Evolutionary conservation across 805 yeast genomes (phyloP).

Genomic region (Pichia exigua): DNA sequence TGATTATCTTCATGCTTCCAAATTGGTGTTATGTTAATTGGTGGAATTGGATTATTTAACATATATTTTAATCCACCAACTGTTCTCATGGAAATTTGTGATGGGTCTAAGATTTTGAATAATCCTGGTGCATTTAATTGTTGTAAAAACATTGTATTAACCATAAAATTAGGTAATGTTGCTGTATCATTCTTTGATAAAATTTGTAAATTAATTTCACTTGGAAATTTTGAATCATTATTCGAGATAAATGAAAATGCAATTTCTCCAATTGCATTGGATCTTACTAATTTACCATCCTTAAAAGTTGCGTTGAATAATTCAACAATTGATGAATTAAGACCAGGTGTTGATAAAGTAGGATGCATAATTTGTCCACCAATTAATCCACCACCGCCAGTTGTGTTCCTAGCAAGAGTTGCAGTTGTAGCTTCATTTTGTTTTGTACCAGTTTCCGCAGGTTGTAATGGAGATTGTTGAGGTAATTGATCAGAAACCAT

Average conservation of each 20-base stretch:
- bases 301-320: slow-evolving; percentile 65
- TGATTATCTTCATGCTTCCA: slow-evolving; percentile 88
- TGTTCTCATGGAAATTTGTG: slow-evolving; percentile 51
- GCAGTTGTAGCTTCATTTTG: slow-evolving; percentile 40
- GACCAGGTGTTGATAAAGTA: slow-evolving; percentile 47
- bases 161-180: slow-evolving; percentile 37
- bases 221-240: slow-evolving; percentile 30
- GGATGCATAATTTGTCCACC: slow-evolving; percentile 42
- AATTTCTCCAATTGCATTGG: slow-evolving; percentile 75
- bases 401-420: slow-evolving; percentile 27
- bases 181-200: slow-evolving; percentile 32
- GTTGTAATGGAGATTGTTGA: slow-evolving; percentile 9
- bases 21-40: slow-evolving; percentile 66
- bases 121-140: slow-evolving; percentile 18
- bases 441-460: slow-evolving; percentile 15
- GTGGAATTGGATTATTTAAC: slow-evolving; percentile 45
- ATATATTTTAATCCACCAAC: slow-evolving; percentile 78
- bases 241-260: slow-evolving; percentile 60
- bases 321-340: slow-evolving; percentile 83
- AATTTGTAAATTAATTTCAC: slow-evolving; percentile 33
- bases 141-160: slow-evolving; percentile 48
- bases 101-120: slow-evolving; percentile 40
- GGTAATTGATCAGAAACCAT: slow-evolving; percentile 5
- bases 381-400: slow-evolving; percentile 27
- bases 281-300: slow-evolving; percentile 52